Evolutionary conservation across 2,329 filamentous ascomycete genomes (phyloP).

Genomic region (Neonectria sp.): DNA sequence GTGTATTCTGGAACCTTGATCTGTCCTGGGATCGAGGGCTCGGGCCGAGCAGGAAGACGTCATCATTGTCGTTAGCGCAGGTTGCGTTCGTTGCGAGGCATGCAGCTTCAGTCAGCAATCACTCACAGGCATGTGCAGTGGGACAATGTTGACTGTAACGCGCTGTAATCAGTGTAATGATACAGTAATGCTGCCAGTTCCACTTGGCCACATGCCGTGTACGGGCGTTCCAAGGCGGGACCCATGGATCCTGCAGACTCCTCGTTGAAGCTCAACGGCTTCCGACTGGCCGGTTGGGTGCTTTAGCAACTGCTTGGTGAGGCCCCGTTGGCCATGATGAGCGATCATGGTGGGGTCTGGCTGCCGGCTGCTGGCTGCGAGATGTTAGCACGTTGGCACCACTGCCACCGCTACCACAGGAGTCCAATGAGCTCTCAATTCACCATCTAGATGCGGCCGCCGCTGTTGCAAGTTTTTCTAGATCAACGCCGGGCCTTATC

Average conservation of each 20-base stretch:
- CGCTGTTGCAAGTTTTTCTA: constrained; percentile 37
- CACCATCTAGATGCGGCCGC: constrained; percentile 36
- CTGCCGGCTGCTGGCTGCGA: constrained; percentile 14
- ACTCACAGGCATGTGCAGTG: constrained; percentile 38
- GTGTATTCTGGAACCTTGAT: constrained; percentile 34
- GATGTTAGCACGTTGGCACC: constrained; percentile 30
- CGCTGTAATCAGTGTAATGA: constrained; percentile 28
- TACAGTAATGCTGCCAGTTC: constrained; percentile 24
- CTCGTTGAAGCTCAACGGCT: constrained; percentile 20
- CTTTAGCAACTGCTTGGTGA: constrained; percentile 19
- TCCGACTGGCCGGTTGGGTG: constrained; percentile 23
- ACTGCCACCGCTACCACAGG: constrained; percentile 22
- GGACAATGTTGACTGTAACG: constrained; percentile 37
- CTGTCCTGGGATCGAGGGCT: constrained; percentile 1
- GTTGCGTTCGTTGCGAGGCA: constrained; percentile 21
- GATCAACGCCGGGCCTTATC: constrained; percentile 24
- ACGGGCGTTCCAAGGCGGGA: constrained; percentile 14
- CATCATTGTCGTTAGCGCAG: constrained; percentile 40
- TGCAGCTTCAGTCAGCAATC: constrained; percentile 32
- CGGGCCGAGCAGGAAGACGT: constrained; percentile 35
- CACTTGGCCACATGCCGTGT: constrained; percentile 14
- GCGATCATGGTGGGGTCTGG: constrained; percentile 7
- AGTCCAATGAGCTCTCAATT: constrained; percentile 27
- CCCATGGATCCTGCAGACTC: constrained; percentile 4
- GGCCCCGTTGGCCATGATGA: constrained; percentile 14